Evolutionary conservation across 192 early-diverging fungal species (phyloP).

Genomic region (Physocladia obscura): DNA sequence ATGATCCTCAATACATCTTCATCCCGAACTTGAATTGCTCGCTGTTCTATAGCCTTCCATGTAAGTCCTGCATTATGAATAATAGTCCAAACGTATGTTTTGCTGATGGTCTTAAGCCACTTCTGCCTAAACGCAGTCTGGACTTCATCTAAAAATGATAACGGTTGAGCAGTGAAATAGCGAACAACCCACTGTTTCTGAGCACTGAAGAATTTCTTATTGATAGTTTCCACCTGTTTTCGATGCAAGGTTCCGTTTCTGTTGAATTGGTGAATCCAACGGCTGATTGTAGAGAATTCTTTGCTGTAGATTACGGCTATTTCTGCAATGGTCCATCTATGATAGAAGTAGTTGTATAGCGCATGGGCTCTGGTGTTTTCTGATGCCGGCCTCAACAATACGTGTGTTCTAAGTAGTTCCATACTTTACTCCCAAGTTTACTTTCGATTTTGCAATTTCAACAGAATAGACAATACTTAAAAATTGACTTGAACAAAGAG

Average conservation of each 20-base stretch:
- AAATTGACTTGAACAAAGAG: too few species aligned
- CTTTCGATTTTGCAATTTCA: too few species aligned
- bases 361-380: too few species aligned
- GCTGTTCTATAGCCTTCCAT: constrained; percentile 1
- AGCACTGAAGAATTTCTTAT: not conserved
- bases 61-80: not conserved
- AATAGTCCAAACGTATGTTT: not conserved
- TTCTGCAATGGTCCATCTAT: not conserved
- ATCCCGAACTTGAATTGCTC: constrained; percentile 21
- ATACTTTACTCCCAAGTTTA: too few species aligned
- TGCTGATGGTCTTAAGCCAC: not conserved
- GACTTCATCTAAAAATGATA: not conserved
- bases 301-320: not conserved
- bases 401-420: too few species aligned
- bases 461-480: too few species aligned
- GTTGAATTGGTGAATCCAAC: too few species aligned
- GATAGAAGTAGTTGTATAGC: not conserved
- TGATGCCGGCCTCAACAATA: too few species aligned
- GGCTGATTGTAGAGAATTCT: not conserved
- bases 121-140: not conserved
- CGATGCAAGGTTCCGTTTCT: not conserved
- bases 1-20: constrained; percentile 2
- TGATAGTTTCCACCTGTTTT: not conserved
- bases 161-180: not conserved
- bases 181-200: not conserved